A percentile compares a stretch with the other conserved stretches of the same genome.
Conservation (phyloP, 2,329 filamentous ascomycete genomes). For the Mycogone perniciosa region DNA sequence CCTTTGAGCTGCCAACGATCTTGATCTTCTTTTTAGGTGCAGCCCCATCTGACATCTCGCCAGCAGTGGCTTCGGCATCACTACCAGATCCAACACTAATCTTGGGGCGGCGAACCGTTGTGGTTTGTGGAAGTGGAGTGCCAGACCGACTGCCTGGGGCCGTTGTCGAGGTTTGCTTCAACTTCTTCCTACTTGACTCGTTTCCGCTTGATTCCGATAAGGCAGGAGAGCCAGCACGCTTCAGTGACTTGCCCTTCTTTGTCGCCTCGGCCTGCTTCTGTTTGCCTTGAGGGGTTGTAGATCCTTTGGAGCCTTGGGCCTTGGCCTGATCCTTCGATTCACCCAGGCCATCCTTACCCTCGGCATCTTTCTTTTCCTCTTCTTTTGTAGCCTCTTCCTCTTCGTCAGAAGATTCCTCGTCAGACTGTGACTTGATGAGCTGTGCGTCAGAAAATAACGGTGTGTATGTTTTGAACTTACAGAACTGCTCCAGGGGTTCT, state of each 20-base stretch:
- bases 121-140: slow-evolving; percentile 44
- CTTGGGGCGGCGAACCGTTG: slow-evolving; percentile 35
- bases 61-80: slow-evolving; percentile 65
- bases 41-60: slow-evolving; percentile 56
- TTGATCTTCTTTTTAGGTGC: slow-evolving; percentile 50
- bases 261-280: slow-evolving; percentile 30
- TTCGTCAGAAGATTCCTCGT: slow-evolving; percentile 37
- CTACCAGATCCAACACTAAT: slow-evolving; percentile 55
- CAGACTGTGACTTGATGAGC: slow-evolving; percentile 33
- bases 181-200: slow-evolving; percentile 74
- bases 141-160: slow-evolving; percentile 48
- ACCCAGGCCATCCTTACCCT: slow-evolving; percentile 50
- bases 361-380: slow-evolving; percentile 45
- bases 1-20: slow-evolving; percentile 40
- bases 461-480: slow-evolving; percentile 19
- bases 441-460: background rate
- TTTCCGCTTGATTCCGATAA: slow-evolving; percentile 88
- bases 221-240: slow-evolving; percentile 80
- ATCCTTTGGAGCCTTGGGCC: slow-evolving; percentile 57
- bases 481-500: slow-evolving; percentile 36
- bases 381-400: slow-evolving; percentile 32
- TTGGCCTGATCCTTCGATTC: slow-evolving; percentile 51
- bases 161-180: slow-evolving; percentile 55
- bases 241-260: slow-evolving; percentile 59
- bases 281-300: slow-evolving; percentile 48